Evolutionary conservation across 2,329 filamentous ascomycete genomes (phyloP).

Genomic region (Curvularia hawaiiensis): DNA sequence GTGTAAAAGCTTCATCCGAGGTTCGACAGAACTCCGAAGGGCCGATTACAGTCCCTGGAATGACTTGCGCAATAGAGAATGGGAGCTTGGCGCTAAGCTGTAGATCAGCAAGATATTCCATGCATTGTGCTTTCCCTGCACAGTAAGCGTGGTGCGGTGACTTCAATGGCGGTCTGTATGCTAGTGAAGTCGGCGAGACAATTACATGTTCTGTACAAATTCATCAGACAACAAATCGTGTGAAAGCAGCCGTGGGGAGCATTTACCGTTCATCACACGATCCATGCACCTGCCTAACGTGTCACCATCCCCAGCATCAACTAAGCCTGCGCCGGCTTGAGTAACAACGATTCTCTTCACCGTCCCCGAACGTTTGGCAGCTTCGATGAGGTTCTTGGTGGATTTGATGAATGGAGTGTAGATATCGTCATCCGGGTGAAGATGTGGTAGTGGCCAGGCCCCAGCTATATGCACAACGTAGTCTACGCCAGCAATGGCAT

Average conservation of each 20-base stretch:
- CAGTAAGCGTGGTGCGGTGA: conserved; percentile 43
- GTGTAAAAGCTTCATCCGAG: conserved; percentile 19
- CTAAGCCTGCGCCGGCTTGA: conserved; percentile 41
- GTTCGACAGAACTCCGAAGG: conserved; percentile 37
- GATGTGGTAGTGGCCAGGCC: conserved; percentile 39
- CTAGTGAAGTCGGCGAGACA: conserved; percentile 28
- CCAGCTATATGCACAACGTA: conserved; percentile 43
- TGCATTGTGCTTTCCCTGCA: conserved; percentile 43
- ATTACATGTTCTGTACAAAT: conserved; percentile 26
- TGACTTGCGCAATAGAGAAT: conserved; percentile 40
- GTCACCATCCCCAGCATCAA: conserved; percentile 41
- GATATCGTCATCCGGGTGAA: conserved; percentile 43
- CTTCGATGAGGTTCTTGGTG: conserved; percentile 36
- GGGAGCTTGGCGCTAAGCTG: conserved; percentile 14
- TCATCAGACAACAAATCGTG: neutral
- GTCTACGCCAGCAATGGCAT: conserved; percentile 28
- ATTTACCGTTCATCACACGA: conserved; percentile 28
- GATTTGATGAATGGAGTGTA: conserved; percentile 42
- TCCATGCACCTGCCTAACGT: conserved; percentile 38
- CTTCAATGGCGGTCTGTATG: conserved; percentile 33
- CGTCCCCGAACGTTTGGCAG: conserved; percentile 31
- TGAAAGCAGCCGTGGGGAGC: neutral
- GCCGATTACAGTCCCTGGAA: conserved; percentile 44
- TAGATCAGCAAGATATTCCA: conserved; percentile 31
- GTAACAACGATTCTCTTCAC: conserved; percentile 41